Conservation (phyloP, 2,329 filamentous ascomycete species). For the Xylariaceae sp. region DNA sequence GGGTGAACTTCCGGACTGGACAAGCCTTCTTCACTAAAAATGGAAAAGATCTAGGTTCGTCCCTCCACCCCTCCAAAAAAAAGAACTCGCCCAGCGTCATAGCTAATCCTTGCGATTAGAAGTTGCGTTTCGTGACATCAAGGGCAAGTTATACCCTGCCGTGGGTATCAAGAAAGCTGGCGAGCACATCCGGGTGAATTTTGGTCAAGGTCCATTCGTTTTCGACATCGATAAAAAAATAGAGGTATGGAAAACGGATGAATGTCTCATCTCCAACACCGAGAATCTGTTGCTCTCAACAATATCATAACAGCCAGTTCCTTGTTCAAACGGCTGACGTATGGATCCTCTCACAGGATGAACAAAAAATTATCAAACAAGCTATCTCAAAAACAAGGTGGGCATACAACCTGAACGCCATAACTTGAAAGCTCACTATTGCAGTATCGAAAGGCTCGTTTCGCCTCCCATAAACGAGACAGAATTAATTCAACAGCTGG, state of each 20-base stretch:
- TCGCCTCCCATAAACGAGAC: constrained; percentile 71
- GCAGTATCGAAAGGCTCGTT: constrained; percentile 64
- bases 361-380: constrained; percentile 63
- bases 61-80: no score
- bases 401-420: not conserved
- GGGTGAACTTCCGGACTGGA: constrained; percentile 69
- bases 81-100: not conserved
- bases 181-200: constrained; percentile 69
- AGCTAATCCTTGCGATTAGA: constrained; percentile 53
- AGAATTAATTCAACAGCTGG: constrained; percentile 80
- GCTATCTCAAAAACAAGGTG: constrained; percentile 64
- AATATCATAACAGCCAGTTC: not conserved
- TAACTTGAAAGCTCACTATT: constrained; percentile 24
- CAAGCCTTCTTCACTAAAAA: constrained; percentile 75
- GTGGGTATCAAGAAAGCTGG: constrained; percentile 70
- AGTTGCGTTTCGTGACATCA: constrained; percentile 72
- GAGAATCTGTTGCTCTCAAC: not conserved
- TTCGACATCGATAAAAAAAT: constrained; percentile 92
- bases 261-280: not conserved
- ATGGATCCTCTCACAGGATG: constrained; percentile 52
- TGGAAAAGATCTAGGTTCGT: constrained; percentile 60
- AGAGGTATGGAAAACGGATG: constrained; percentile 58
- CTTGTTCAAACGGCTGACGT: not conserved
- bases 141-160: constrained; percentile 69
- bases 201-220: constrained; percentile 78